phyloP scores from a whole-genome alignment of 2,329 filamentous ascomycete genomes.

The Coniochaeta hoffmannii region DNA sequence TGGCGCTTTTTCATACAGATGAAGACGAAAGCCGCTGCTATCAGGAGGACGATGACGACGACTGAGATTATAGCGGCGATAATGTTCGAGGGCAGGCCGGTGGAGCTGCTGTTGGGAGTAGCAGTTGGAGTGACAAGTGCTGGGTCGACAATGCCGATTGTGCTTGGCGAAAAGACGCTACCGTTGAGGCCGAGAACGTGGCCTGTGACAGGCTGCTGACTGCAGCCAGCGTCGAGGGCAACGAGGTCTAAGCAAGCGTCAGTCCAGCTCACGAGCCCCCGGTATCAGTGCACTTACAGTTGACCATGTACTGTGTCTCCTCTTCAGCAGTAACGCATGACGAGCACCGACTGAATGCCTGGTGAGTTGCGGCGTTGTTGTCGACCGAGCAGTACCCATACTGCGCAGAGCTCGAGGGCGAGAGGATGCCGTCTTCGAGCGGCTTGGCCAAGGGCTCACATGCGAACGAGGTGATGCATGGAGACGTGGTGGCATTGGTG shows the following conservation, averaged over 20 bases:
- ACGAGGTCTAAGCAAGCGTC: constrained; percentile 32
- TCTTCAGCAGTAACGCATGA: constrained; percentile 37
- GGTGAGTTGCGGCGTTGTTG: constrained; percentile 25
- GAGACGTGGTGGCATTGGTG: constrained; percentile 33
- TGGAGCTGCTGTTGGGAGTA: constrained; percentile 6
- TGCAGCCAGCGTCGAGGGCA: constrained; percentile 43
- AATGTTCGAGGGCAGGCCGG: constrained; percentile 25
- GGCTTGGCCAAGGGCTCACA: constrained; percentile 37
- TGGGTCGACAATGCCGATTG: constrained; percentile 27
- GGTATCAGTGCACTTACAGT: constrained; percentile 32
- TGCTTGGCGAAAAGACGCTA: constrained; percentile 16
- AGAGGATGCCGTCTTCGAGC: constrained; percentile 31
- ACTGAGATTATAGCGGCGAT: constrained; percentile 38
- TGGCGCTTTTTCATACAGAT: constrained; percentile 38
- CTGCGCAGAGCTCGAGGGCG: constrained; percentile 23
- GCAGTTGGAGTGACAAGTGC: constrained; percentile 11
- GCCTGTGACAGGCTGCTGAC: constrained; percentile 31
- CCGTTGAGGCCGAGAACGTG: constrained; percentile 19
- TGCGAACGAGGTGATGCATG: constrained; percentile 42
- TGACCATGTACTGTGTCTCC: constrained; percentile 36
- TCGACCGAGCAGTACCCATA: constrained; percentile 41
- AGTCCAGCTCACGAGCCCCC: neutral
- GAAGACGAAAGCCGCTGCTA: constrained; percentile 30
- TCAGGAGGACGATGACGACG: constrained; percentile 27
- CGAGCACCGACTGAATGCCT: constrained; percentile 30